Base-by-base conservation (phyloP, 2,329 filamentous ascomycete genomes). In the Colletotrichum neosansevieriae region DNA sequence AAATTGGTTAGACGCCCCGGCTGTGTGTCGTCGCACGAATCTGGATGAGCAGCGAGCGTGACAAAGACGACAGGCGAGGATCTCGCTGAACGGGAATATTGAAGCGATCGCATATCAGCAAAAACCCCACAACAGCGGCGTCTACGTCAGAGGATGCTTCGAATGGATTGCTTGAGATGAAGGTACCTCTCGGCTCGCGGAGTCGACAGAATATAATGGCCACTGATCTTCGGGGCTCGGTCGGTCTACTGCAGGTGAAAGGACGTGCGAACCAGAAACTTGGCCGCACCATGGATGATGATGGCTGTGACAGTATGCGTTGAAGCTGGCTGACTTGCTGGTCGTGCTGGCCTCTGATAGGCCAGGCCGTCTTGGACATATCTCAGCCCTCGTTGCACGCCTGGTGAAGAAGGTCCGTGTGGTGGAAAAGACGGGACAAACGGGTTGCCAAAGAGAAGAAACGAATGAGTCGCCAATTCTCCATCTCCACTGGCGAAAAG, bases 221-320 rank as follows among this genome's bases (percentile, higher is more conserved):
- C 12, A 24, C 36, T 54, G 49, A 24, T 29, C 32, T 42, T 40
- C 21, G 17, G 54, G 32, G 29, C 17, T 12, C 53, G 17, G 38
- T 51, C 19, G 51, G 62, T 36, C 47, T 36, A 24, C 40, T 56
- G 45, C 38, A 24, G 40, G 44, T 21, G 42, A 19, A 65, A 49
- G 47, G 49, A 54, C 45, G 61, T 65, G 65, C 61, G 49, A 59
- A 36, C 40, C 40, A 59, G 11, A 54, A 13, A 24, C 40, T 32
- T 40, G 15, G 13, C 4, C 10, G 40, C 24, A 34, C 19, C 21
- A 51, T 58, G 44, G 29, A 17, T 53, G 64, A 53, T 63, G 51
- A 29, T 51, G 45, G 60, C 17, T 56, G 50, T 63, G 42, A 29
- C 24, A 19, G 32, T 17, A 13, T 24, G 34, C 21, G 40, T 47